A percentile compares a stretch with the other conserved stretches of the same genome.
These are phyloP conservation scores for Manihot esculenta DNA, from an alignment of 441 rosid genomes.

Conservation along the genomic window DNA sequence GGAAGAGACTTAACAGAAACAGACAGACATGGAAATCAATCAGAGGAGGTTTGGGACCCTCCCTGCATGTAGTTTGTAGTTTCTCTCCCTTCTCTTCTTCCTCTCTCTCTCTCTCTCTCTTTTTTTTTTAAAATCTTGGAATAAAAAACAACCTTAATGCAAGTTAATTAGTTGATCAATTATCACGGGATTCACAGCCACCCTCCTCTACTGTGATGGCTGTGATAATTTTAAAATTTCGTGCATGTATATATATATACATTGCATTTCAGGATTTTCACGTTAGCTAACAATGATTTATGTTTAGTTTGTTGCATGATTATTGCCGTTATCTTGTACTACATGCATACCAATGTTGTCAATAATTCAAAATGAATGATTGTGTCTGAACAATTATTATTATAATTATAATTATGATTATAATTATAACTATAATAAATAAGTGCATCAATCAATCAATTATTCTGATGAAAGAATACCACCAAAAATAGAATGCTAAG, in stretches of 20 bases:
- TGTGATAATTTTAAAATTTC: not conserved
- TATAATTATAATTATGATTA: not conserved
- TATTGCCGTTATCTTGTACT: too few relatives aligned
- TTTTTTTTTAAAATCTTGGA: not conserved
- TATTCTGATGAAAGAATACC: not conserved
- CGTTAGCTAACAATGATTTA: too few relatives aligned
- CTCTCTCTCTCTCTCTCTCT: not conserved
- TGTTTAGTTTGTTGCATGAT: too few relatives aligned
- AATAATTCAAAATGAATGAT: constrained; percentile 6
- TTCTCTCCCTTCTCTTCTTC: not conserved
- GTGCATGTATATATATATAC: not conserved
- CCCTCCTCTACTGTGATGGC: not conserved
- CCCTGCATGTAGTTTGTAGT: constrained; percentile 31
- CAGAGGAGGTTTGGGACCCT: constrained; percentile 27
- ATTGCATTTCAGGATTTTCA: too few relatives aligned
- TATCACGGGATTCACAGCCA: not conserved
- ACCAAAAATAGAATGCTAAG: not conserved
- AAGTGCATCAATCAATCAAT: not conserved
- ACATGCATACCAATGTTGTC: not conserved
- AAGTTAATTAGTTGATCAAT: not conserved
- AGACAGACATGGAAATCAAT: constrained; percentile 32
- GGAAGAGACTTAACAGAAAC: constrained; percentile 29
- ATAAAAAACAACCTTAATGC: not conserved
- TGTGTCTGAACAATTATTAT: constrained; percentile 6
- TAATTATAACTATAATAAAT: not conserved